Percentiles rank a stretch among this genome's conserved stretches.
Evolutionary conservation across 768 basidiomycete genomes (phyloP).

Genomic region (Asterophora lycoperdoides): DNA sequence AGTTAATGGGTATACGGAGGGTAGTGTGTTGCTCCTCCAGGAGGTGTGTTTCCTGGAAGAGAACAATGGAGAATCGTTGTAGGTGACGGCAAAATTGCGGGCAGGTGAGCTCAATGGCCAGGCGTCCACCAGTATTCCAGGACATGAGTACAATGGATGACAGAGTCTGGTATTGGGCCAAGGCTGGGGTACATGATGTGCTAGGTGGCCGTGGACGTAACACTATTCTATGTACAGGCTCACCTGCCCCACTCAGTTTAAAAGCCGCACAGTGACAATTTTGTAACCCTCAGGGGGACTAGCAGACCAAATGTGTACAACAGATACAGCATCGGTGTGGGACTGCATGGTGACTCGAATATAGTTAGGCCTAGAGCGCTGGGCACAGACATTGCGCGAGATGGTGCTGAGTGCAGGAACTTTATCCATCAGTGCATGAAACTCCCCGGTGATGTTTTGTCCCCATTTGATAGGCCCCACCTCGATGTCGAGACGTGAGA

Average conservation of each 20-base stretch:
- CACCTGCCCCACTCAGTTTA: not conserved
- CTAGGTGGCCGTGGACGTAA: not conserved
- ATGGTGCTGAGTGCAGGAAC: not conserved
- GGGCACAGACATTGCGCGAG: not conserved
- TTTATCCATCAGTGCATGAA: not conserved
- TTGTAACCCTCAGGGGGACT: not conserved
- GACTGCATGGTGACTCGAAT: not conserved
- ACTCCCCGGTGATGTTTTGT: not conserved
- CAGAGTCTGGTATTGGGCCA: not conserved
- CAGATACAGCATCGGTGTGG: not conserved
- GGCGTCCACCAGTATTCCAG: not conserved
- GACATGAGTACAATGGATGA: not conserved
- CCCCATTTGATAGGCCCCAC: not conserved
- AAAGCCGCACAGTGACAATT: not conserved
- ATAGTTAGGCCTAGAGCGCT: not conserved
- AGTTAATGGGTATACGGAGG: not conserved
- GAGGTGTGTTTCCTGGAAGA: conserved; percentile 3
- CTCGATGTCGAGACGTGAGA: not conserved
- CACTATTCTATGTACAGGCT: not conserved
- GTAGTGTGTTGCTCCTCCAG: not conserved
- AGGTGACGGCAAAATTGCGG: not conserved
- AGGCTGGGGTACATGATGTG: not conserved
- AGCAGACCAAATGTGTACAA: not conserved
- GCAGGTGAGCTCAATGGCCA: not conserved
- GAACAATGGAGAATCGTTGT: not conserved